Evolutionary conservation across 2,329 filamentous ascomycete species (phyloP), one percentile per base, ranked within the genome.

Genomic region (Diaporthe nobilis): DNA sequence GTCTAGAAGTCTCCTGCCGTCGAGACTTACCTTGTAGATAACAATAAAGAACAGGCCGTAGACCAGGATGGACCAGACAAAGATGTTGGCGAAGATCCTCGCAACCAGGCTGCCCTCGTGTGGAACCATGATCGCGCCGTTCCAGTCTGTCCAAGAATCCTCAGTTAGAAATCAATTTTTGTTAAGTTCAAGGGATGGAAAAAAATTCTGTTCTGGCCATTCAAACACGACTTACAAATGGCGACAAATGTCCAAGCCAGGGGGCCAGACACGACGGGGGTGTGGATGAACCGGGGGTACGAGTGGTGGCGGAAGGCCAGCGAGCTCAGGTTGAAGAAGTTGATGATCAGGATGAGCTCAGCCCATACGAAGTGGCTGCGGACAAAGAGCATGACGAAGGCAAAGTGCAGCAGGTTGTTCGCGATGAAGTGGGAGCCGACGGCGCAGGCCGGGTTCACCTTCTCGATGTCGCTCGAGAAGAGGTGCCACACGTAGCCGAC

Each of bases 171-270:
- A 49, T 22, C 17, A 17, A 17, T n/a, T 4, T 4, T 22, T 37
- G 8, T 6, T 1, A 13, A 28, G 10, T 51, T 25, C 49, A 25
- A 51, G 49, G 22, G 44, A 4, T 22, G 3, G 3, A 15, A 2
- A 60, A 10, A 39, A 10, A 22, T 25, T 2, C 25, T 8, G 9
- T 39, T 39, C 34, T 7, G 8, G 9, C 1, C 8, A 5, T 28
- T 10, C 3, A 1, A 17, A n/a, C 17, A 12, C 5, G 7, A 65
- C 61, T 34, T 34, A 65, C 61, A 96, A 72, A 98, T 88, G 42
- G 94, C 94, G 20, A 96, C 92, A 81, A 97, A 94, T 20, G 93
- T 95, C 94, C 95, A 98, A 1, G 93, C 94, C 79, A 98, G 87
- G 8, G 95, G 95, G 0, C 92, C 94, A 22, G 93, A 93, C 31